Conservation (phyloP, 139 green algal genomes). For the Chlorella vulgaris region DNA sequence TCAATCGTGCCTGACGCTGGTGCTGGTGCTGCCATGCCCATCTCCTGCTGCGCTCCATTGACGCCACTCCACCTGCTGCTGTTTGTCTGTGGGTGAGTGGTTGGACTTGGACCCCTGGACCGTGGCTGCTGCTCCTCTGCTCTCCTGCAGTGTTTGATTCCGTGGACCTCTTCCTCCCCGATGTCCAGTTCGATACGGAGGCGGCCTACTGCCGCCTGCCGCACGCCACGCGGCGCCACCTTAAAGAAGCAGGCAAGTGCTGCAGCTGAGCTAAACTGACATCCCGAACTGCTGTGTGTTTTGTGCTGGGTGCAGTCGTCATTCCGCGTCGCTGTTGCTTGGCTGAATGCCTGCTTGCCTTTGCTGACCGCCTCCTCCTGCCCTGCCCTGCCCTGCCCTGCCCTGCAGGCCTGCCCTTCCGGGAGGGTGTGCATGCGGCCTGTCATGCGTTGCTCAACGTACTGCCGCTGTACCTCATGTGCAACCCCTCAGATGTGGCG, state of each 20-base stretch:
- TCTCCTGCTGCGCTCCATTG: neutral
- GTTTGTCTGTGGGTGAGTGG: too few species aligned
- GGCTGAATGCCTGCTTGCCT: neutral
- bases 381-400: too few species aligned
- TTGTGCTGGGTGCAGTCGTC: too few species aligned
- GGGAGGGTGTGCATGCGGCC: conserved; percentile 87
- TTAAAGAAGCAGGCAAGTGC: conserved; percentile 3
- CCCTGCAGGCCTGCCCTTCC: conserved; percentile 58
- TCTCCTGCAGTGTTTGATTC: conserved; percentile 78
- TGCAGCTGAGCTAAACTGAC: too few species aligned
- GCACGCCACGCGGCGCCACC: conserved; percentile 36
- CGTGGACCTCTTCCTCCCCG: conserved; percentile 90
- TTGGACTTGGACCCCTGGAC: neutral
- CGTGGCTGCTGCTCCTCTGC: neutral
- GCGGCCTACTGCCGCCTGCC: conserved; percentile 85
- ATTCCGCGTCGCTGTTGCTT: too few species aligned
- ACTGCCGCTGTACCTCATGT: conserved; percentile 83
- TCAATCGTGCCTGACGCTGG: too few species aligned
- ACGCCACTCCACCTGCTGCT: neutral
- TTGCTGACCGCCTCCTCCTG: neutral
- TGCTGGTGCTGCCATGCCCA: neutral
- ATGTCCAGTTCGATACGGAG: conserved; percentile 83
- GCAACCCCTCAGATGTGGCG: conserved; percentile 66
- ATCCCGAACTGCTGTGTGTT: too few species aligned
- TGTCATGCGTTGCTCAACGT: conserved; percentile 90